phyloP scores from a whole-genome alignment of 139 green algal species.

The Micromonas commoda region DNA sequence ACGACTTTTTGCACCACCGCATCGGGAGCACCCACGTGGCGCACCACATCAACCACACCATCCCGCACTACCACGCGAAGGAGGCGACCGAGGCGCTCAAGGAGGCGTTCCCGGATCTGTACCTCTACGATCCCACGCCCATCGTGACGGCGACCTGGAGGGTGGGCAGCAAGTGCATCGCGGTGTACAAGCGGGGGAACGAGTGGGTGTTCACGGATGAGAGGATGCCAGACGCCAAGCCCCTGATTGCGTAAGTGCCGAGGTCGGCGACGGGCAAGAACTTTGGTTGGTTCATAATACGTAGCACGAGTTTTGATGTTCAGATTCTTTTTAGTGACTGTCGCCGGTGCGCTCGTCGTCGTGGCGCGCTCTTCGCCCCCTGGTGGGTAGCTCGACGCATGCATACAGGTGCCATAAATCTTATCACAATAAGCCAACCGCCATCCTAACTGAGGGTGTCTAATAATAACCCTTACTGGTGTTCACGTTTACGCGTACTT shows the following conservation, averaged over 20 bases:
- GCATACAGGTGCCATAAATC: background rate
- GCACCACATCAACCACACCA: constrained; percentile 40
- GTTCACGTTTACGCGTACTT: background rate
- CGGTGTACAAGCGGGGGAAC: constrained; percentile 11
- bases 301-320: background rate
- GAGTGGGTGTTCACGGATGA: constrained; percentile 33
- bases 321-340: background rate
- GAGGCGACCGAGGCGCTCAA: constrained; percentile 39
- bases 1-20: constrained; percentile 42
- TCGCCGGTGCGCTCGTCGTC: background rate
- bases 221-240: background rate
- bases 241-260: background rate
- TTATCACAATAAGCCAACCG: background rate
- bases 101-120: constrained; percentile 33
- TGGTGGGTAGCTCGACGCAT: no score
- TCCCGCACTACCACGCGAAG: constrained; percentile 42
- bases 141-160: constrained; percentile 32
- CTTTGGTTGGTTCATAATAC: no score
- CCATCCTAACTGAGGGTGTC: background rate
- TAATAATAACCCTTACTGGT: background rate
- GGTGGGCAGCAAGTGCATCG: constrained; percentile 30
- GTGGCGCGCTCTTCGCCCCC: no score
- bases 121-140: constrained; percentile 41
- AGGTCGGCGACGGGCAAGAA: no score
- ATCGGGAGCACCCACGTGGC: constrained; percentile 42